phyloP scores from a whole-genome alignment of 495 filamentous ascomycete species.

The Aspergillus ostianus region DNA sequence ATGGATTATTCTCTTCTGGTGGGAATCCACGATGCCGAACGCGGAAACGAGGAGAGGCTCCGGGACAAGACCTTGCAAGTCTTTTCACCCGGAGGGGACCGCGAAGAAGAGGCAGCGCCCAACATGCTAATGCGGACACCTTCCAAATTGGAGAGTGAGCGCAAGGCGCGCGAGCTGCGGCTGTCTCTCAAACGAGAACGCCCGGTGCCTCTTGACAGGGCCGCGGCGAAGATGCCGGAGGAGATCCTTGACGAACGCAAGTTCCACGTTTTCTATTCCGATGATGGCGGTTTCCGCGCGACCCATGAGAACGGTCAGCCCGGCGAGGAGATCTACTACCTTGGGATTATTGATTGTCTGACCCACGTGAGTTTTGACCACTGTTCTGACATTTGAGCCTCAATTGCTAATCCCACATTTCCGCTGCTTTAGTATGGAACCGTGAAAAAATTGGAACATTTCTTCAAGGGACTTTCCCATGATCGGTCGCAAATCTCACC shows the following conservation, averaged over 20 bases:
- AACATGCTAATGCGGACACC: conserved; percentile 83
- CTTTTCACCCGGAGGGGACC: conserved; percentile 83
- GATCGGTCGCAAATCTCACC: conserved; percentile 86
- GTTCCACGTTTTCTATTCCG: conserved; percentile 77
- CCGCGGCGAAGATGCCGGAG: conserved; percentile 82
- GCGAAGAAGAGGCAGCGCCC: conserved; percentile 53
- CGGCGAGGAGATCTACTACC: conserved; percentile 93
- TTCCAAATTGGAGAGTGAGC: conserved; percentile 87
- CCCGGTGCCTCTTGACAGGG: conserved; percentile 86
- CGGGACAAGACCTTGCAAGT: conserved; percentile 93
- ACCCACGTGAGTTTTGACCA: conserved; percentile 70
- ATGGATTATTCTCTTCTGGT: conserved; percentile 99
- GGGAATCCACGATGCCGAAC: conserved; percentile 85
- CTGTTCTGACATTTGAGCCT: background rate
- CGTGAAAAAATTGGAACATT: conserved; percentile 84
- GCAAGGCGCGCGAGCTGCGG: conserved; percentile 87
- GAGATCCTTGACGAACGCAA: conserved; percentile 70
- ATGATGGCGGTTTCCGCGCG: conserved; percentile 90
- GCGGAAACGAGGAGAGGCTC: conserved; percentile 92
- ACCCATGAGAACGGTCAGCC: conserved; percentile 86
- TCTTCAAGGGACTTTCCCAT: conserved; percentile 86
- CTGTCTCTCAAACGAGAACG: conserved; percentile 91
- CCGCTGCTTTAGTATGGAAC: conserved; percentile 64
- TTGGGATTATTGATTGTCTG: conserved; percentile 96
- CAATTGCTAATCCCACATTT: conserved; percentile 30